Base-by-base conservation (phyloP, 371 early-diverging fungal species). In the Catenaria anguillulae region DNA sequence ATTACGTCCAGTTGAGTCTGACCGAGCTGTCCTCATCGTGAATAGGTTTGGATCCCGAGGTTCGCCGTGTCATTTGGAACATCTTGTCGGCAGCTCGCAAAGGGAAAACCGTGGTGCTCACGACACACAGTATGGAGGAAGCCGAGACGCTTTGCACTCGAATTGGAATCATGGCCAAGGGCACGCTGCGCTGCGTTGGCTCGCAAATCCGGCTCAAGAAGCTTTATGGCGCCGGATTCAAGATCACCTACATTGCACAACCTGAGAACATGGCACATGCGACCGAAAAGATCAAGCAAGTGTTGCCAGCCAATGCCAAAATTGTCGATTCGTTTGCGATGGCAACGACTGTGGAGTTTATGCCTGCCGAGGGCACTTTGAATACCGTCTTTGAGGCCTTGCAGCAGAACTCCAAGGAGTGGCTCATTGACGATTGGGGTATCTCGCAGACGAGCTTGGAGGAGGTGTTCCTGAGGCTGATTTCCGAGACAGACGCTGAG, bases 161-260 rank as follows among this genome's bases (percentile, higher is more conserved):
- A 23, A 83, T 87, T 56, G 85, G 82, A 33, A 86, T 87, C 60
- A 85, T 84, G 83, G 81, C 85, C 58, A 80, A 84, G 59, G 86
- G 86, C 29, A 78, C 78, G 2, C 64, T 88, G 46, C 75, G 84
- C 26, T 86, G 86, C 64, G 63, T 84, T 37, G 85, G 80, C 31
- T 70, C 72, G 33, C 82, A 72, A 42, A 70, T 82, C n/a, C 74
- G 81, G 12, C 74, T 87, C 55, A 87, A 87, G 71, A 70, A 84
- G 31, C 62, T 81, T n/a, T 87, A 86, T 67, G 86, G 86, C 12
- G 66, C 77, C 43, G 87, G 88, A 0, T 88, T 83, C 73, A 79
- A 80, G 67, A 62, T 86, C 52, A 73, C 71, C 24, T 77, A 77
- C 65, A 72, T 69, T 8, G 64, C 69, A 55, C 55, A 56, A 2